Base-by-base conservation (phyloP, 2,329 filamentous ascomycete genomes). In the Pseudogymnoascus sp. region DNA sequence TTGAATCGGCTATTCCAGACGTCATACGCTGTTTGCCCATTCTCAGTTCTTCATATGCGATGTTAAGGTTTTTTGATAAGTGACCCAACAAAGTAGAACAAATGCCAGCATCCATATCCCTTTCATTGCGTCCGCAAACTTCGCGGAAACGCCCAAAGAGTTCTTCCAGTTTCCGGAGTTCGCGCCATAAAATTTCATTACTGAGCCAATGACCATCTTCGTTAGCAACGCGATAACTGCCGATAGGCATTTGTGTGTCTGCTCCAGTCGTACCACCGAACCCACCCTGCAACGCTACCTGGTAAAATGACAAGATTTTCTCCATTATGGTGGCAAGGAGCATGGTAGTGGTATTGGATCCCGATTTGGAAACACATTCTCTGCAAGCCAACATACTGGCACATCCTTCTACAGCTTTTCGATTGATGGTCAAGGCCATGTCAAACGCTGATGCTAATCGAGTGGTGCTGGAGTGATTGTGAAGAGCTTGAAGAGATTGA, bases 321-420 rank as follows among this genome's bases (percentile, higher is more conserved):
- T 77, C 76, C 16, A 83, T 76, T 18, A 82, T 73, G 0, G 79
- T 81, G 0, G 77, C 78, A n/a, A 82, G 73, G 0, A 82, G 74
- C 79, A 81, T 82, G 4, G 77, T 76, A 0, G 76, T 74, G 1
- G 79, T 80, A 59, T 79, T 77, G 3, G 74, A 76, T 1, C 76
- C 77, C 1, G 76, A 75, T 11, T 74, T 73, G 63, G 72, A 75
- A 72, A 81, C 77, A 69, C 80, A 83, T 23, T 72, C 72, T 0
- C 71, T 62, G 67, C 80, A 83, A 18, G 73, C 71, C 3, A 83
- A 73, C 77, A 82, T 79, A 1, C 73, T 71, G 0, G 76, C 75
- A 64, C 80, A 82, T n/a, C 74, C 76, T 43, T 80, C 78, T 11
- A 82, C 77, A 0, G 80, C 80, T 64, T 77, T 79, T 21, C 77